phyloP scores from a whole-genome alignment of 345 rosid species.

The Leavenworthia alabamica region DNA sequence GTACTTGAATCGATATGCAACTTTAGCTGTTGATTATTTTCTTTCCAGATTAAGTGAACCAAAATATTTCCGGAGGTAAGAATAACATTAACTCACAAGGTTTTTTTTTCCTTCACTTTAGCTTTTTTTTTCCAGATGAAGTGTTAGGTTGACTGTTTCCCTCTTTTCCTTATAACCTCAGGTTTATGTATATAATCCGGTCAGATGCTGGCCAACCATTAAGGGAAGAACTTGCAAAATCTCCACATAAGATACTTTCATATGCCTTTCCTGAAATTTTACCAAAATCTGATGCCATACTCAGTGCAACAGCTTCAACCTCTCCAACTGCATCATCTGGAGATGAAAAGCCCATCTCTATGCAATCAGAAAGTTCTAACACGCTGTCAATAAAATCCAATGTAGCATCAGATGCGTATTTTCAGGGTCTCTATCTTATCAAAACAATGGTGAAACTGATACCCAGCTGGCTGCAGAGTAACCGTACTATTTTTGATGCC shows the following conservation, averaged over 20 bases:
- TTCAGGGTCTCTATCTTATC: constrained; percentile 86
- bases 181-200: constrained; percentile 85
- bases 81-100: constrained; percentile 7
- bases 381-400: constrained; percentile 36
- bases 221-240: constrained; percentile 94
- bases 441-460: constrained; percentile 82
- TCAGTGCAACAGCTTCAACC: constrained; percentile 48
- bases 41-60: constrained; percentile 83
- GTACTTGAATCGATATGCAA: constrained; percentile 85
- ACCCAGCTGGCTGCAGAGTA: constrained; percentile 90
- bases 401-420: constrained; percentile 66
- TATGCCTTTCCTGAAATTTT: constrained; percentile 75
- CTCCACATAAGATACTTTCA: constrained; percentile 80
- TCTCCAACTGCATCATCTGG: constrained; percentile 47
- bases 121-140: no score
- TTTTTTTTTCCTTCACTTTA: not conserved
- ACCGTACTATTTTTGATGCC: constrained; percentile 70
- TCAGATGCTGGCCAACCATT: constrained; percentile 96
- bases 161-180: constrained; percentile 29
- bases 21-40: constrained; percentile 96
- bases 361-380: constrained; percentile 39
- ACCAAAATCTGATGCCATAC: constrained; percentile 37
- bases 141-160: not conserved
- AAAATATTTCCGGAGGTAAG: constrained; percentile 85
- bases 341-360: constrained; percentile 46